Evolutionary conservation across 805 yeast species (phyloP).

Genomic region (Helenozyma rhizophorensis): DNA sequence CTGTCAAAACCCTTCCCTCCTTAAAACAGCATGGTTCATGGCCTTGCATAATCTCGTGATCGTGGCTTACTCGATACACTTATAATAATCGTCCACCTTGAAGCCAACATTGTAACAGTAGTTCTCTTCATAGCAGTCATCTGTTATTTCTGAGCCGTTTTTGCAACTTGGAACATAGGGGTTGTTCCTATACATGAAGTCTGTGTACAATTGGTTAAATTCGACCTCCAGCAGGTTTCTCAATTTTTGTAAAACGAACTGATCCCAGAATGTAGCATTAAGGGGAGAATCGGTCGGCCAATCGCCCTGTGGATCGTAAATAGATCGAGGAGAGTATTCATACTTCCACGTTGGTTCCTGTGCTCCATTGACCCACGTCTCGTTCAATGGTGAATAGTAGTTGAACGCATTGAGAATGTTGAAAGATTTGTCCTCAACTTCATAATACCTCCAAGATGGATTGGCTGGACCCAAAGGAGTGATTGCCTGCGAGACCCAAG

Average conservation of each 20-base stretch:
- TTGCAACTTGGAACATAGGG: slow-evolving; percentile 44
- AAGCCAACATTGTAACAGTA: slow-evolving; percentile 16
- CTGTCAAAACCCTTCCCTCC: no score
- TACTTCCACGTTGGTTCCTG: slow-evolving; percentile 58
- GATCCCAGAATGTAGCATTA: slow-evolving; percentile 67
- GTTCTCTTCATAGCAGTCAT: slow-evolving; percentile 11
- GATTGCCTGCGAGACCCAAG: slow-evolving; percentile 64
- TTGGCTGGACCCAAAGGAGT: slow-evolving; percentile 58
- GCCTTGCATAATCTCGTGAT: no score
- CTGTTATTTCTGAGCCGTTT: slow-evolving; percentile 9
- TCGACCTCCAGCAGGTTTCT: slow-evolving; percentile 32
- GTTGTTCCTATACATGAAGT: slow-evolving; percentile 49
- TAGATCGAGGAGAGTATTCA: slow-evolving; percentile 62
- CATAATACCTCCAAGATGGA: slow-evolving; percentile 72
- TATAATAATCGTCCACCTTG: slow-evolving; percentile 12
- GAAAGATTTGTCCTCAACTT: slow-evolving; percentile 58
- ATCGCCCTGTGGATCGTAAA: slow-evolving; percentile 43
- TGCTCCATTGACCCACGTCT: slow-evolving; percentile 49
- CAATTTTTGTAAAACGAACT: slow-evolving; percentile 43
- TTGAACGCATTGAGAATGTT: slow-evolving; percentile 57
- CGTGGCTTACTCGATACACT: slow-evolving; percentile 2
- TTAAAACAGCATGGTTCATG: no score
- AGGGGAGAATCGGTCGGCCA: slow-evolving; percentile 62
- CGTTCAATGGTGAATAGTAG: slow-evolving; percentile 56
- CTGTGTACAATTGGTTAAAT: slow-evolving; percentile 47